Base-by-base conservation (phyloP, 1,139 yeast genomes). In the Magnusiomyces sp. region DNA sequence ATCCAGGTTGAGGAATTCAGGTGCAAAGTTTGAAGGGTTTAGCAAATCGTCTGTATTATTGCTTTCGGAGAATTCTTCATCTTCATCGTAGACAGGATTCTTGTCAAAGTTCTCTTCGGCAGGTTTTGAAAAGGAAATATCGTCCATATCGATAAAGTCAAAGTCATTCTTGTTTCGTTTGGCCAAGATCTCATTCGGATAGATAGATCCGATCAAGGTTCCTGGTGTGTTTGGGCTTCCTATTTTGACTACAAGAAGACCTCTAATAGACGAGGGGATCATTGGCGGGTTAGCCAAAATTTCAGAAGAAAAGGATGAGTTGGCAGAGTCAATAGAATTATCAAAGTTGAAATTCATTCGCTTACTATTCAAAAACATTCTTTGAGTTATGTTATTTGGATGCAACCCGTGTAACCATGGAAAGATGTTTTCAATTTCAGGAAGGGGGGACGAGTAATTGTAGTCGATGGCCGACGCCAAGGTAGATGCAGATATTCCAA, bases 371-470 rank as follows among this genome's bases (percentile, higher is more conserved):
- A 63, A 51, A 50, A 65, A 64, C 10, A 63, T 60, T 39, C 62
- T 55, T 53, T 69, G 72, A 47, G 58, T 50, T 20, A 59, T 44
- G 51, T 70, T 69, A n/a, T 50, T 47, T 3, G 64, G 61, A 52
- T 64, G 64, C 40, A 70, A 56, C 0, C 95, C 95, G 63, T 89
- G 96, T 41, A 87, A 72, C 97, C 97, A 89, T 1, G 97, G 97
- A 59, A 89, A 90, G 74, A 89, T 78, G 7, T 62, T 64, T 29
- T 71, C 75, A 13, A 92, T 82, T 1, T 75, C 78, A 0, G 96
- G 95, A 37, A 88, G 68, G 1, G 79, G 76, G 7, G 73, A 65
- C 51, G 73, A 58, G 45, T 65, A 63, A 46, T 62, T 64, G 40
- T 54, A 50, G 50, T 62, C 62, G 10, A 52, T 64, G 59, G 60